Conservation (phyloP, 1,284 basidiomycete genomes). For the Tylopilus sp. region DNA sequence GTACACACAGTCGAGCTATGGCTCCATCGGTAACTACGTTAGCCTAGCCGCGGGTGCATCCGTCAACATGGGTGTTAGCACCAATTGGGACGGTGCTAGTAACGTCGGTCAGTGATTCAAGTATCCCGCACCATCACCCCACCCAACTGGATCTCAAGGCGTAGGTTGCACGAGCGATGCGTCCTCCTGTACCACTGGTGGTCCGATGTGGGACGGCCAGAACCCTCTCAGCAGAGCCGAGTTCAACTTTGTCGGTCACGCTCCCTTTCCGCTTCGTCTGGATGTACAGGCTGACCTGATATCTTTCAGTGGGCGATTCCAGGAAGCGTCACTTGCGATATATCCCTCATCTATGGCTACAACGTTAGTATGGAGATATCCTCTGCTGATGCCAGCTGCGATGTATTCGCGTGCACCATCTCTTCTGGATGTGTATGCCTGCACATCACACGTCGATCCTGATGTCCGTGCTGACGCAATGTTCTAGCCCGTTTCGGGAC, state of each 20-base stretch:
- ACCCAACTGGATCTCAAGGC: conserved; percentile 6
- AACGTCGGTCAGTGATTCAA: conserved; percentile 27
- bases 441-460: neutral
- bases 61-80: conserved; percentile 30
- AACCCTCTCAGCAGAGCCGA: conserved; percentile 33
- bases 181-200: conserved; percentile 30
- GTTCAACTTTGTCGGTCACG: conserved; percentile 24
- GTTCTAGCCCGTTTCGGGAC: neutral
- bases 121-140: neutral
- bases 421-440: conserved; percentile 21
- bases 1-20: conserved; percentile 28
- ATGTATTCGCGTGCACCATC: conserved; percentile 31
- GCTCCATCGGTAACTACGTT: conserved; percentile 28
- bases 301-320: neutral
- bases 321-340: conserved; percentile 31
- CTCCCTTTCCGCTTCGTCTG: neutral
- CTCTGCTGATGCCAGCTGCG: conserved; percentile 22
- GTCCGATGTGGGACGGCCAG: conserved; percentile 28
- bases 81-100: conserved; percentile 33
- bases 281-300: neutral
- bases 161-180: conserved; percentile 20
- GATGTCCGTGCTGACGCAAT: neutral
- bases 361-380: conserved; percentile 36
- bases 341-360: conserved; percentile 24
- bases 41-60: conserved; percentile 18